These are phyloP conservation scores for Noccaea caerulescens DNA, from an alignment of 345 rosid species.

Conservation along the genomic window DNA sequence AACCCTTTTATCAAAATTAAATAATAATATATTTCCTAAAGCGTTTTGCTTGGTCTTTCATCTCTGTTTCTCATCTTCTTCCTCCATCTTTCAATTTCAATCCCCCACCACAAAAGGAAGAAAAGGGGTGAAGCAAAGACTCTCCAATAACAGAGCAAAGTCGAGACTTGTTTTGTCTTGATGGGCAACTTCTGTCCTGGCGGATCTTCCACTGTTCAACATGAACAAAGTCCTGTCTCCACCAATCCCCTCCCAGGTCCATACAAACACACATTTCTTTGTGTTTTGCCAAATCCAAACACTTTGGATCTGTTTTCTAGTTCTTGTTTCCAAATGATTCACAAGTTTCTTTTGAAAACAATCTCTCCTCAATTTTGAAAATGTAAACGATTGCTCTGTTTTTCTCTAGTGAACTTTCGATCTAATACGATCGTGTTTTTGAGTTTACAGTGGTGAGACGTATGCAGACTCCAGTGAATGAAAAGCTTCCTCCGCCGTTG, in stretches of 20 bases:
- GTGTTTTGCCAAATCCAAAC: conserved; percentile 1
- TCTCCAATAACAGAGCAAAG: not conserved
- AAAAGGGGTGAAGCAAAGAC: not conserved
- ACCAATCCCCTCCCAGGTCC: conserved; percentile 43
- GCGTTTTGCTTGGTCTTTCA: conserved; percentile 38
- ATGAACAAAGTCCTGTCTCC: conserved; percentile 36
- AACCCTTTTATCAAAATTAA: not conserved
- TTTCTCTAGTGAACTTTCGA: not conserved
- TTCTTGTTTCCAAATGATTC: conserved; percentile 2
- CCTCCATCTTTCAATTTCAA: conserved; percentile 20
- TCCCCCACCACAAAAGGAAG: not conserved
- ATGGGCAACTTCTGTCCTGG: conserved; percentile 44
- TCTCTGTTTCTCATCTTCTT: conserved; percentile 35
- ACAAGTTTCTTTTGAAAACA: not conserved
- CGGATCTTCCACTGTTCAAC: conserved; percentile 39
- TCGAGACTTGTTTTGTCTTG: conserved; percentile 24
- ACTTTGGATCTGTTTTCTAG: not conserved
- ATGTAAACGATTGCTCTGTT: conserved; percentile 18
- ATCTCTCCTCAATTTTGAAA: conserved; percentile 1
- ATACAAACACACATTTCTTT: conserved; percentile 22
- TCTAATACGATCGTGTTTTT: conserved; percentile 1
- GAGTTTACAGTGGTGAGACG: conserved; percentile 20
- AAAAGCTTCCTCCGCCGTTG: conserved; percentile 34
- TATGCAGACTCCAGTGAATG: conserved; percentile 1
- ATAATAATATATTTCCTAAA: not conserved